A percentile compares a stretch with the other conserved stretches of the same genome.
phyloP scores from a whole-genome alignment of 2,329 filamentous ascomycete species.

The Blumeria graminis region DNA sequence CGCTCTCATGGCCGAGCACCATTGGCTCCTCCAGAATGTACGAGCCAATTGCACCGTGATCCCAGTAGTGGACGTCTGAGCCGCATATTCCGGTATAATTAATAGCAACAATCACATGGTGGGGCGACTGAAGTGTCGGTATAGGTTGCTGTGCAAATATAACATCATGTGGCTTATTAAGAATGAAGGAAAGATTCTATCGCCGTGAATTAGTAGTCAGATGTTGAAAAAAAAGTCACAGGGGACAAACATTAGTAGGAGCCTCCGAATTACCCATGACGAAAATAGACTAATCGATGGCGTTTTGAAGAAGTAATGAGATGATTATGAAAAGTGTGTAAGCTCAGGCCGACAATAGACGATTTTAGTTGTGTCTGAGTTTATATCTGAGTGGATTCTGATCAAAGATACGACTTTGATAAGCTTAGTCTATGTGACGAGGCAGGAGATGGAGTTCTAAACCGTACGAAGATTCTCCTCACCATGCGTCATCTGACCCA shows the following conservation, averaged over 20 bases:
- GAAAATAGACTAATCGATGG: no score
- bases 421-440: no score
- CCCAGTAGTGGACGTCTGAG: slow-evolving; percentile 47
- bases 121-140: slow-evolving; percentile 19
- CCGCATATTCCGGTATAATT: slow-evolving; percentile 46
- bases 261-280: neutral
- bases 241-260: neutral
- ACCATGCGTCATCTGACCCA: no score
- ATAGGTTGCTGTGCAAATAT: slow-evolving; percentile 15
- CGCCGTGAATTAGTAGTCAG: neutral
- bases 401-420: no score
- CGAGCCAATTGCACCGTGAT: slow-evolving; percentile 41
- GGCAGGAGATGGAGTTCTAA: no score
- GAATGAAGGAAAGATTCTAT: slow-evolving; percentile 18
- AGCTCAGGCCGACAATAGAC: no score
- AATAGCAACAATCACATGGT: slow-evolving; percentile 38
- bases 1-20: slow-evolving; percentile 47
- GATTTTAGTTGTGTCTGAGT: no score
- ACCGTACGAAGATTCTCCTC: no score
- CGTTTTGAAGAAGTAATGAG: no score
- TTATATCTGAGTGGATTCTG: no score
- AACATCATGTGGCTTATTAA: slow-evolving; percentile 15
- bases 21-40: slow-evolving; percentile 41
- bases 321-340: no score
- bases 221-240: neutral